These are phyloP conservation scores for Plasmodium relictum DNA, from an alignment of 169 alveolate genomes.

Conservation along the genomic window DNA sequence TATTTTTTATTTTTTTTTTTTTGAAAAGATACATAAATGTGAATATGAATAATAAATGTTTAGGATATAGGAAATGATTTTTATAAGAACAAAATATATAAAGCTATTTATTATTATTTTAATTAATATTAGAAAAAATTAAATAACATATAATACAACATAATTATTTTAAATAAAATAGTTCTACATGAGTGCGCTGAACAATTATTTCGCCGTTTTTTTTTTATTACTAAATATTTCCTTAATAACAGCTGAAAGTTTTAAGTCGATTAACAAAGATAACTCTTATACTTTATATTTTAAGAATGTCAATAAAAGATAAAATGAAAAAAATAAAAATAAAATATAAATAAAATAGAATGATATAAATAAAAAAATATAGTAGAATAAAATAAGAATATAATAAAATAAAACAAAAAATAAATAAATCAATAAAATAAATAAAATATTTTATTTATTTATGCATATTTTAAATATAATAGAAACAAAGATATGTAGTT, in stretches of 20 bases:
- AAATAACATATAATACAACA: too few relatives aligned
- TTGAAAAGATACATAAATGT: too few relatives aligned
- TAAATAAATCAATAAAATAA: neutral
- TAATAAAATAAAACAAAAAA: too few relatives aligned
- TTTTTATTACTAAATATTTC: constrained; percentile 31
- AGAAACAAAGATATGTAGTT: constrained; percentile 72
- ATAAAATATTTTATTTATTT: constrained; percentile 1
- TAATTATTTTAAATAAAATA: too few relatives aligned
- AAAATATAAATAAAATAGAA: neutral
- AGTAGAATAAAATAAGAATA: neutral
- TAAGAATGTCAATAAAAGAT: constrained; percentile 43
- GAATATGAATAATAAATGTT: too few relatives aligned
- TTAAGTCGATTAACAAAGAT: constrained; percentile 7
- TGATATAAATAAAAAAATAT: neutral
- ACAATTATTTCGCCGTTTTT: constrained; percentile 6
- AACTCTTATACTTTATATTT: constrained; percentile 56
- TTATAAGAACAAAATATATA: too few relatives aligned
- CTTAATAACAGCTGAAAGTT: constrained; percentile 6
- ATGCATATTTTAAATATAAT: neutral
- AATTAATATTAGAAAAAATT: too few relatives aligned
- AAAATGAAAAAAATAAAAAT: neutral
- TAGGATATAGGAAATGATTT: too few relatives aligned
- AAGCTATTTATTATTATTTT: too few relatives aligned
- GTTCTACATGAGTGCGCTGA: constrained; percentile 27
- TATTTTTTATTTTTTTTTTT: too few relatives aligned